A percentile compares a stretch with the other conserved stretches of the same genome.
phyloP scores from a whole-genome alignment of 352 stramenopile genomes.

The Globisporangium viniferum region DNA sequence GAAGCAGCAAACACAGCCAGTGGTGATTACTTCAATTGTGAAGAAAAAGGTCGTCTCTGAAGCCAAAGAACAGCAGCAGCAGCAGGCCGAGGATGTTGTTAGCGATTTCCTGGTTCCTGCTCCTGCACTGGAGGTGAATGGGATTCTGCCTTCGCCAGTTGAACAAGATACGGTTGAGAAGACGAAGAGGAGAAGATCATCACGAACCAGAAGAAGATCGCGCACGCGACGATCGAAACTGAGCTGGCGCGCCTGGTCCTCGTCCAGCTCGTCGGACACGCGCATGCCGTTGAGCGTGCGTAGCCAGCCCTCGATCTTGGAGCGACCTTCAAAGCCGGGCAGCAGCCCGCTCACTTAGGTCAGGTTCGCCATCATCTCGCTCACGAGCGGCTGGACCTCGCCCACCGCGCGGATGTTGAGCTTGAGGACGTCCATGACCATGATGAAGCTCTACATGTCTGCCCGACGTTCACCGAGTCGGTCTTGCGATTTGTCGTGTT shows the following conservation, averaged over 20 bases:
- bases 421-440: constrained; percentile 97
- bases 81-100: neutral
- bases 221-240: constrained; percentile 74
- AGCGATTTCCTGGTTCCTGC: neutral
- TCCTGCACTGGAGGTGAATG: neutral
- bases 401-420: constrained; percentile 97
- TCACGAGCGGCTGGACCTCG: constrained; percentile 96
- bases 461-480: constrained; percentile 90
- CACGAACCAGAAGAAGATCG: constrained; percentile 3
- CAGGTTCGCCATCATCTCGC: constrained; percentile 94
- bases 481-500: constrained; percentile 78
- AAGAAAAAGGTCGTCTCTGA: neutral
- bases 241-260: constrained; percentile 95
- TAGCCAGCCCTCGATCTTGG: constrained; percentile 95
- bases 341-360: constrained; percentile 93
- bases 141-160: neutral
- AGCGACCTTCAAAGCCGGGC: constrained; percentile 91
- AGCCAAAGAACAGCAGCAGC: neutral
- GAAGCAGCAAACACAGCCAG: neutral
- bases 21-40: neutral
- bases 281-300: constrained; percentile 95
- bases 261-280: constrained; percentile 94
- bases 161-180: neutral
- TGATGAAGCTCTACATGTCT: constrained; percentile 99
- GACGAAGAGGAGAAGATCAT: constrained; percentile 5